Percentiles rank a stretch among this genome's conserved stretches.
Evolutionary conservation across 2,329 filamentous ascomycete species (phyloP).

Genomic region (Phialophora tarda): DNA sequence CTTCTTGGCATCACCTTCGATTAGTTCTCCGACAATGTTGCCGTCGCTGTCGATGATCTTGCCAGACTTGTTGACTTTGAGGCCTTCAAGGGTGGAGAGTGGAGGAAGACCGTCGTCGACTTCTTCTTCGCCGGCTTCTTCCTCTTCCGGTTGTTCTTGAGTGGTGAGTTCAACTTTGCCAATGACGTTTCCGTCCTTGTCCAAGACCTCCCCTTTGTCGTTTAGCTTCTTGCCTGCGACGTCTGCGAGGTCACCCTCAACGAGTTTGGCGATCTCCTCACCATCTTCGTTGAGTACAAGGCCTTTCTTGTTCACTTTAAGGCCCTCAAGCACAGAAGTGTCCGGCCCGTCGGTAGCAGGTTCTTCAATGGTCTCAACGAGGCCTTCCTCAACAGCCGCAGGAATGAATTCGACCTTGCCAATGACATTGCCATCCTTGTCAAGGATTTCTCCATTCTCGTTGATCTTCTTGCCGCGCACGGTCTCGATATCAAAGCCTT

Average conservation of each 20-base stretch:
- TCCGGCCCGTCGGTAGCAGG: slow-evolving; percentile 35
- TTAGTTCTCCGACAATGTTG: slow-evolving; percentile 61
- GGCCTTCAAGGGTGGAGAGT: slow-evolving; percentile 48
- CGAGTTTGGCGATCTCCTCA: slow-evolving; percentile 43
- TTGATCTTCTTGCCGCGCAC: slow-evolving; percentile 45
- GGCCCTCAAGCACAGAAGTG: slow-evolving; percentile 43
- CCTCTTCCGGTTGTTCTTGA: slow-evolving; percentile 43
- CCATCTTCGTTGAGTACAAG: slow-evolving; percentile 46
- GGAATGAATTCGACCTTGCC: slow-evolving; percentile 41
- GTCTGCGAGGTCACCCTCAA: slow-evolving; percentile 42
- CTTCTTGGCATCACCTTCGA: slow-evolving; percentile 69
- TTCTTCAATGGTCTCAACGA: slow-evolving; percentile 40
- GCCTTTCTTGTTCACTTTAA: slow-evolving; percentile 54
- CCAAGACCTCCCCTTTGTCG: slow-evolving; percentile 52
- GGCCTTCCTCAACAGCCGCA: slow-evolving; percentile 41
- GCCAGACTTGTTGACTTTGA: slow-evolving; percentile 52
- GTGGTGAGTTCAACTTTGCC: slow-evolving; percentile 51
- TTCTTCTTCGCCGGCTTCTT: slow-evolving; percentile 25
- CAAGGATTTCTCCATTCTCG: slow-evolving; percentile 45
- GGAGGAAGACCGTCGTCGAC: slow-evolving; percentile 44
- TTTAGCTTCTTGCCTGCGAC: slow-evolving; percentile 46
- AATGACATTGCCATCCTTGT: slow-evolving; percentile 46
- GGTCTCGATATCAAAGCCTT: slow-evolving; percentile 45
- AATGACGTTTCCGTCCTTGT: slow-evolving; percentile 56
- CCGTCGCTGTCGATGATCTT: slow-evolving; percentile 53